Percentiles rank a stretch among this genome's conserved stretches.
phyloP scores from a whole-genome alignment of 2,329 filamentous ascomycete species.

The Lasiodiplodia citricola region DNA sequence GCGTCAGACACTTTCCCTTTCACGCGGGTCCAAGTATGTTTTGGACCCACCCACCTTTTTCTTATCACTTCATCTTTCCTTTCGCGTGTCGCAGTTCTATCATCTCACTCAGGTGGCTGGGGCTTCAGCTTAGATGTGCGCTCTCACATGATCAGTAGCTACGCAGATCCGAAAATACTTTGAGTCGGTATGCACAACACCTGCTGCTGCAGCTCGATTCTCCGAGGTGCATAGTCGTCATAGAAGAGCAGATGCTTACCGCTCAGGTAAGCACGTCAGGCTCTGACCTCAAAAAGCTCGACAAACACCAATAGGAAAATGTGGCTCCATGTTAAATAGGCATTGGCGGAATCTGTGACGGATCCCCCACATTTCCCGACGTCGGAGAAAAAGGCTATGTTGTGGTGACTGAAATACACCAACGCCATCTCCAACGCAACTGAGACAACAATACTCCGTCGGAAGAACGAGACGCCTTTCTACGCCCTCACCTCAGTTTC shows the following conservation, averaged over 20 bases:
- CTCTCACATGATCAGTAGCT: background rate
- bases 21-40: background rate
- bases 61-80: background rate
- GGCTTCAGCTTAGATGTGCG: background rate
- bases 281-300: background rate
- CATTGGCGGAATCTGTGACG: constrained; percentile 1
- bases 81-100: background rate
- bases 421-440: background rate
- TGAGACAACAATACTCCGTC: background rate
- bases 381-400: background rate
- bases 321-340: no score
- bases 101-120: background rate
- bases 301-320: background rate
- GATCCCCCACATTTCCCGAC: constrained; percentile 4
- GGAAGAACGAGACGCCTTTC: background rate
- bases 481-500: background rate
- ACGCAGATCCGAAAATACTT: background rate
- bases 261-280: constrained; percentile 10
- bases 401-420: background rate
- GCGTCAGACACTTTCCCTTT: background rate
- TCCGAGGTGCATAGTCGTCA: background rate
- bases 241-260: background rate
- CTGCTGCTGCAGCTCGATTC: background rate
- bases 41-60: background rate
- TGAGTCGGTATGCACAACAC: background rate